Evolutionary conservation across 2,329 filamentous ascomycete species (phyloP), one percentile per base, ranked within the genome.

Genomic region (Colletotrichum chlorophyti): DNA sequence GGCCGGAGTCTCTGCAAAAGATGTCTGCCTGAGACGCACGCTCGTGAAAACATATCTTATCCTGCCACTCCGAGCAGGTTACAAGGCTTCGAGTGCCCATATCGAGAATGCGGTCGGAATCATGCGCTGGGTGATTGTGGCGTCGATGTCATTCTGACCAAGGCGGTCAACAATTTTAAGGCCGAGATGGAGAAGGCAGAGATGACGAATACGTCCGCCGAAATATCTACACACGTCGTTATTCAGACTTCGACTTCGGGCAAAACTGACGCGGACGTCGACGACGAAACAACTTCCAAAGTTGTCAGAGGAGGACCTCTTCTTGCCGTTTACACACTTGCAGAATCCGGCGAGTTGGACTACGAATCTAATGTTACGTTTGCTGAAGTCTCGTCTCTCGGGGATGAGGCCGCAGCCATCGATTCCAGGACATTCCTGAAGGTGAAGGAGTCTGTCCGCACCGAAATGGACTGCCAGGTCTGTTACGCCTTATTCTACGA

Each of bases 401-500:
- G 60, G 14, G 67, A 68, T 7, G 64, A 69, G 29, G 64, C 73
- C 7, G 62, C 68, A 8, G 49, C 48, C 11, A 62, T 64, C 17
- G 69, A 72, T 9, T 65, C 70, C 4, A 69, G 65, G 27, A 65
- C 68, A 2, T 67, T 93, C 24, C 74, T 80, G 23, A 79, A 78
- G 29, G 69, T 95, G 12, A 85, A 86, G 65, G 83, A 89, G 23
- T 76, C 79, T 1, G 79, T 85, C 3, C 84, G 87, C 60, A 78
- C 80, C 14, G 92, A 96, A 69, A 78, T 96, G 68, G 92, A 97
- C 67, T 97, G 93, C 65, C 91, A 95, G 66, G 87, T 97, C 58
- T 97, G 93, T 74, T 96, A 94, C 71, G 84, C 87, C 35, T 73
- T 96, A 19, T 90, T 94, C 70, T 77, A 92, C 60, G 90, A 96